Conservation (phyloP, 768 basidiomycete species). For the Boletus coccyginus region DNA sequence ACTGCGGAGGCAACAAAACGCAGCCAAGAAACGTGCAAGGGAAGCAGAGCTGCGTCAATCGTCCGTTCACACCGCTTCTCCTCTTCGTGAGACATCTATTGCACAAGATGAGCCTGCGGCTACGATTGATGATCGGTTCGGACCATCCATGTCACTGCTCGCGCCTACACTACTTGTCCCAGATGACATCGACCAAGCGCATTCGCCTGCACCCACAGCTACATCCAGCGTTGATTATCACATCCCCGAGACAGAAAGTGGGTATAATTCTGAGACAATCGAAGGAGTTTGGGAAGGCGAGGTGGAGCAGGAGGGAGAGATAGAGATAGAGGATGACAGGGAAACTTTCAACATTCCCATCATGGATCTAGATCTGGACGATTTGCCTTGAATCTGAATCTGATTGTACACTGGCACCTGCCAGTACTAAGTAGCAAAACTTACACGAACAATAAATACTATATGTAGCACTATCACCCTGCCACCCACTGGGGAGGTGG, state of each 20-base stretch:
- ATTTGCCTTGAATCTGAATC: constrained; percentile 25
- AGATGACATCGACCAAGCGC: constrained; percentile 33
- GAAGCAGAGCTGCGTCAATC: constrained; percentile 28
- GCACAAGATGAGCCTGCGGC: constrained; percentile 28
- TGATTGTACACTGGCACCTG: neutral
- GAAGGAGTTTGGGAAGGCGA: constrained; percentile 31
- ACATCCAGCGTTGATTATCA: constrained; percentile 47
- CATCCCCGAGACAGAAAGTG: constrained; percentile 46
- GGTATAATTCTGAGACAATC: constrained; percentile 51
- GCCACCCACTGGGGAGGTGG: constrained; percentile 43
- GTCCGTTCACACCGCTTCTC: constrained; percentile 22
- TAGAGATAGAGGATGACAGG: constrained; percentile 20
- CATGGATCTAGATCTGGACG: constrained; percentile 29
- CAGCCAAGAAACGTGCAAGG: constrained; percentile 51
- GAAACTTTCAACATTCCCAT: constrained; percentile 22
- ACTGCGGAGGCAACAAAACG: constrained; percentile 50
- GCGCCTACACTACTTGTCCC: constrained; percentile 20
- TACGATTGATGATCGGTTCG: constrained; percentile 28
- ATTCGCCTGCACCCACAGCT: constrained; percentile 52
- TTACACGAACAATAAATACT: neutral
- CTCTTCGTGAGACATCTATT: constrained; percentile 28
- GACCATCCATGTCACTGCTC: constrained; percentile 25
- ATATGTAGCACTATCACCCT: constrained; percentile 11
- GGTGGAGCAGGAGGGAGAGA: constrained; percentile 24
- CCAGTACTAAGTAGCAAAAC: neutral